Conservation (phyloP, 768 basidiomycete species). For the Suillus weaverae region DNA sequence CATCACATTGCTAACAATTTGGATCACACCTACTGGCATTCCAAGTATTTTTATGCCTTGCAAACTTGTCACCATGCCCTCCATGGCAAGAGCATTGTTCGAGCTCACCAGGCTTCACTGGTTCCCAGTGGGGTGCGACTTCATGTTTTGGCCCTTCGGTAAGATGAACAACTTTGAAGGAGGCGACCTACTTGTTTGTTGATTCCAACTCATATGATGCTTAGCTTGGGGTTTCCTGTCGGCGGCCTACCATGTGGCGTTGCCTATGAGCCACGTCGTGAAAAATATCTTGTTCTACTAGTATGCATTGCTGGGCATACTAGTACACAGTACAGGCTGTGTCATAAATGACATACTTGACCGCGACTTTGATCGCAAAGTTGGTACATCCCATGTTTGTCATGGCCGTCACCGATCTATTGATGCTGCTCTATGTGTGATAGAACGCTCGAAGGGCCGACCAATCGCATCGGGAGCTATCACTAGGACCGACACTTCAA, state of each 20-base stretch:
- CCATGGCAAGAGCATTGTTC: neutral
- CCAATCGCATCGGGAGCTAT: neutral
- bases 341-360: constrained; percentile 58
- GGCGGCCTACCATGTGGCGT: no score
- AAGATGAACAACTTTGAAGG: no score
- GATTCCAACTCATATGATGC: neutral
- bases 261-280: neutral
- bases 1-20: neutral
- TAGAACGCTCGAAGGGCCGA: neutral
- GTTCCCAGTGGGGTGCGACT: neutral
- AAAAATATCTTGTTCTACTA: neutral
- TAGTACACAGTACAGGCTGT: constrained; percentile 47
- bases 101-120: neutral
- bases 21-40: neutral
- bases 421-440: neutral
- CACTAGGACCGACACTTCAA: neutral
- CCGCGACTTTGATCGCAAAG: constrained; percentile 49
- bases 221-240: no score
- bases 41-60: neutral
- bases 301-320: constrained; percentile 1
- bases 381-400: constrained; percentile 37
- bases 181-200: neutral
- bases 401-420: constrained; percentile 7
- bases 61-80: neutral
- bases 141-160: neutral